These are phyloP conservation scores for Guadua angustifolia DNA, from an alignment of 176 grass and related monocot species.

Conservation along the genomic window DNA sequence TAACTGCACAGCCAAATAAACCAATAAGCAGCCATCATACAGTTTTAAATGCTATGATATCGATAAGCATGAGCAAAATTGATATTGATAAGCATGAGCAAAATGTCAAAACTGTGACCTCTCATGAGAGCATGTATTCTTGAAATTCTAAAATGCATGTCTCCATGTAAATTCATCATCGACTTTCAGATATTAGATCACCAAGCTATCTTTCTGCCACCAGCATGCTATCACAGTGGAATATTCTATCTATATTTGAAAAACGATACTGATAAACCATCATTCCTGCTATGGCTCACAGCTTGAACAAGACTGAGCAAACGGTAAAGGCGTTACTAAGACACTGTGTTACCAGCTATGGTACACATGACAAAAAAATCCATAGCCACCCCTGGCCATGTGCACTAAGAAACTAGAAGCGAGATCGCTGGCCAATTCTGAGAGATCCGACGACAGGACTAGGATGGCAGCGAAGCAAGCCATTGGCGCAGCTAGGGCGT, in stretches of 20 bases:
- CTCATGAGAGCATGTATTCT: neutral
- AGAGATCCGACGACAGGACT: neutral
- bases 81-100: neutral
- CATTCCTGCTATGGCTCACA: neutral
- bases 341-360: neutral
- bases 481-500: neutral
- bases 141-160: neutral
- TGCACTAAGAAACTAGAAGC: neutral
- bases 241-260: neutral
- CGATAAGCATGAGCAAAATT: neutral
- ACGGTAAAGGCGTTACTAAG: neutral
- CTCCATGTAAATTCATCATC: neutral
- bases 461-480: neutral
- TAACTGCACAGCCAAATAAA: neutral
- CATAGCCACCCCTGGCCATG: neutral
- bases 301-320: neutral
- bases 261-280: neutral
- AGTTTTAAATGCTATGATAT: neutral
- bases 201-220: neutral
- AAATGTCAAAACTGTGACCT: neutral
- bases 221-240: neutral
- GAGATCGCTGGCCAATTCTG: neutral
- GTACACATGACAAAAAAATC: neutral
- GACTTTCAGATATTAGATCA: conserved; percentile 20
- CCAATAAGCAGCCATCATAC: neutral